phyloP scores from a whole-genome alignment of 106 monocot species.

The Dendrobium officinale region DNA sequence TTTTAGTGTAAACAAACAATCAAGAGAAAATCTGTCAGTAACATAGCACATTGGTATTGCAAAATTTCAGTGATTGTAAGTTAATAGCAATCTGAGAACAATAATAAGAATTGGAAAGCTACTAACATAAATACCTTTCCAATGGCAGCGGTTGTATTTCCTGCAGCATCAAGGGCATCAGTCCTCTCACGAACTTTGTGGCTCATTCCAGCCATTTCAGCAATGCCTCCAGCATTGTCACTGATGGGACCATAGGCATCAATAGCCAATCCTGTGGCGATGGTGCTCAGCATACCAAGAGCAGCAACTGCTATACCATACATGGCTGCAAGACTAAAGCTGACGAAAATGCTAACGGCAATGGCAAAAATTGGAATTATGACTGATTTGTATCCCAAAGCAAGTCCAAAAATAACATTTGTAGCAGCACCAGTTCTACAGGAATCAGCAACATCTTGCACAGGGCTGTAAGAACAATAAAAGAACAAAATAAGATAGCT shows the following conservation, averaged over 20 bases:
- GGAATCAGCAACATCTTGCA: conserved; percentile 74
- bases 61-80: too few species aligned
- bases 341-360: conserved; percentile 60
- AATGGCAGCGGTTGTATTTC: conserved; percentile 91
- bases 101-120: neutral
- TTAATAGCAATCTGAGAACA: neutral
- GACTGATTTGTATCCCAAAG: conserved; percentile 70
- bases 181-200: conserved; percentile 77
- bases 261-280: conserved; percentile 62
- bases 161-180: conserved; percentile 83
- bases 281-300: conserved; percentile 68
- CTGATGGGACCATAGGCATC: conserved; percentile 75
- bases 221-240: conserved; percentile 95
- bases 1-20: too few species aligned
- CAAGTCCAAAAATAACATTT: conserved; percentile 71
- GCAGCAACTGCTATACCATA: conserved; percentile 73
- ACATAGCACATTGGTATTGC: too few species aligned
- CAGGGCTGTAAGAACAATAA: conserved; percentile 34
- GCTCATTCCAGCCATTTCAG: conserved; percentile 93
- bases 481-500: neutral
- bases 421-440: conserved; percentile 72
- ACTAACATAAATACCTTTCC: conserved; percentile 44
- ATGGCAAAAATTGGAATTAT: conserved; percentile 72
- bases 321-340: conserved; percentile 67
- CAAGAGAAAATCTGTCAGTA: too few species aligned